Evolutionary conservation across 1,284 basidiomycete genomes (phyloP).

Genomic region (Xanthoconium separans): DNA sequence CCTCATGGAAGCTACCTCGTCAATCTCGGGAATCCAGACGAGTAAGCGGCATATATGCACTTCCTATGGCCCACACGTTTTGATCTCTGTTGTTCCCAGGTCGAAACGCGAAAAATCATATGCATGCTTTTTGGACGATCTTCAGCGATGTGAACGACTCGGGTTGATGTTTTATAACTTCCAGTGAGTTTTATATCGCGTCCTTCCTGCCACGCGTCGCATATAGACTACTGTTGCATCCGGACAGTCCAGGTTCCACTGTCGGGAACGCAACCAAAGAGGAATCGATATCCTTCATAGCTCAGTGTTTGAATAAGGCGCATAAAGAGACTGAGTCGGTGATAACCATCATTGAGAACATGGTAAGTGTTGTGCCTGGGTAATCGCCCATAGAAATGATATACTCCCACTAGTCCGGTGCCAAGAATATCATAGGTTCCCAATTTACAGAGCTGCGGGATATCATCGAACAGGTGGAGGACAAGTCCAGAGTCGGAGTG

Average conservation of each 20-base stretch:
- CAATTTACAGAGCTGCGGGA: conserved; percentile 65
- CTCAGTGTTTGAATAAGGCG: conserved; percentile 73
- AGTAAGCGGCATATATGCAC: conserved; percentile 40
- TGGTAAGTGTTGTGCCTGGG: conserved; percentile 47
- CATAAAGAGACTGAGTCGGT: conserved; percentile 67
- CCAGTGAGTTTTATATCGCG: conserved; percentile 54
- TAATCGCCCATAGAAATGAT: not conserved
- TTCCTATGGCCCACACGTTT: too few species aligned
- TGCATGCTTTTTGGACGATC: conserved; percentile 80
- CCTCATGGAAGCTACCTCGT: conserved; percentile 87
- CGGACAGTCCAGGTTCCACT: conserved; percentile 73
- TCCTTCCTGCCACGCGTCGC: not conserved
- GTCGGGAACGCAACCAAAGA: conserved; percentile 66
- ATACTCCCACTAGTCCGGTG: conserved; percentile 57
- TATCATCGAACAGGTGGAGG: conserved; percentile 72
- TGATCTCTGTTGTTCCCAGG: conserved; percentile 42
- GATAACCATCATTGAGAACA: conserved; percentile 81
- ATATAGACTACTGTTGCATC: not conserved
- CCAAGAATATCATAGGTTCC: conserved; percentile 78
- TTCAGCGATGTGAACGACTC: conserved; percentile 77
- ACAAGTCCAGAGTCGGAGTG: conserved; percentile 77
- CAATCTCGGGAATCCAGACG: conserved; percentile 81
- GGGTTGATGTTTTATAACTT: conserved; percentile 81
- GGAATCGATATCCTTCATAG: conserved; percentile 65
- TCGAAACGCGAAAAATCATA: conserved; percentile 78